Percentiles rank a stretch among this genome's conserved stretches.
phyloP scores from a whole-genome alignment of 163 green algal genomes.

The Scenedesmus sp. region DNA sequence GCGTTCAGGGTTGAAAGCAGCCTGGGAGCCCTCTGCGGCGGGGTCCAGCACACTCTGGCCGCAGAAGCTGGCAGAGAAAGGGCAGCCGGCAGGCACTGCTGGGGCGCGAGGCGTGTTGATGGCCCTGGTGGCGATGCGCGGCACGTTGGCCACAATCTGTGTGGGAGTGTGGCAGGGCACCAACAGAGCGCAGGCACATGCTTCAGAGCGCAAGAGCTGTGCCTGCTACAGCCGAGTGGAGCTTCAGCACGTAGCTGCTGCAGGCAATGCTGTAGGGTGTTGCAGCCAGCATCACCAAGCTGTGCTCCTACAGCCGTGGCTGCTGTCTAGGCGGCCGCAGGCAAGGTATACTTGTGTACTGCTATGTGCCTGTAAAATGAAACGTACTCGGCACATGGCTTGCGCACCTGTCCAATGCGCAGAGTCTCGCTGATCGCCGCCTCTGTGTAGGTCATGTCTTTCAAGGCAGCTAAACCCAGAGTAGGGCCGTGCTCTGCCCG shows the following conservation, averaged over 20 bases:
- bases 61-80: neutral
- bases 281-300: no score
- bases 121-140: slow-evolving; percentile 19
- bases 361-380: neutral
- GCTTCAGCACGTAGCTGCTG: no score
- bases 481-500: neutral
- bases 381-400: neutral
- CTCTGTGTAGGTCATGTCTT: neutral
- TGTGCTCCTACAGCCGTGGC: no score
- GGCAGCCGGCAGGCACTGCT: neutral
- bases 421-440: neutral
- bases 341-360: neutral
- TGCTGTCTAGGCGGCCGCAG: neutral
- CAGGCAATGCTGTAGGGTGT: no score
- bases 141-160: neutral
- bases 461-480: neutral
- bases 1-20: slow-evolving; percentile 6
- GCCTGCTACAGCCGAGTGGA: no score
- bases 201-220: no score
- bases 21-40: neutral
- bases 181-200: no score
- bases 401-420: neutral
- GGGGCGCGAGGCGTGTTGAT: neutral
- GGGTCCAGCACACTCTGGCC: slow-evolving; percentile 2
- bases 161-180: neutral